These are phyloP conservation scores for Vicia villosa DNA, from an alignment of 306 rosid genomes.

Conservation along the genomic window DNA sequence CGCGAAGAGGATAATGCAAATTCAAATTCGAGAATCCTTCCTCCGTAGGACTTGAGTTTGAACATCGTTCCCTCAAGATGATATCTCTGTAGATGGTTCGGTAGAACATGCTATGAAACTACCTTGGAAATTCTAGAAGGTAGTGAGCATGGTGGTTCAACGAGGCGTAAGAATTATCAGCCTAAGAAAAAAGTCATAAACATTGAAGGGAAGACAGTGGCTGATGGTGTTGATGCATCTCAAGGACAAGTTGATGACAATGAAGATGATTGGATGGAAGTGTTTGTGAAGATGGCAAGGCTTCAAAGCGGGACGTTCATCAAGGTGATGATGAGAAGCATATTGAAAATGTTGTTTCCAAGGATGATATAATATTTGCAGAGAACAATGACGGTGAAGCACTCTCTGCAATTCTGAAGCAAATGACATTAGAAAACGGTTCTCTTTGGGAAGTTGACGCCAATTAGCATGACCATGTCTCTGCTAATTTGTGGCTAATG, in stretches of 20 bases:
- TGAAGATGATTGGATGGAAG: conserved; percentile 66
- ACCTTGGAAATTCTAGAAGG: conserved; percentile 49
- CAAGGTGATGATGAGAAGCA: conserved; percentile 38
- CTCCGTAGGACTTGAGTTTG: conserved; percentile 73
- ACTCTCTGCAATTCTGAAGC: conserved; percentile 51
- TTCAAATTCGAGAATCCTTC: conserved; percentile 68
- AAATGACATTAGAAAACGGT: conserved; percentile 59
- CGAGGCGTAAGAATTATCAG: conserved; percentile 50
- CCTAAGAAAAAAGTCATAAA: conserved; percentile 67
- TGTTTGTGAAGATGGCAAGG: conserved; percentile 40
- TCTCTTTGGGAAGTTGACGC: conserved; percentile 39
- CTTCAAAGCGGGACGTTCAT: conserved; percentile 44
- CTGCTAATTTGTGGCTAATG: too few species aligned
- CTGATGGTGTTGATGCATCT: conserved; percentile 81
- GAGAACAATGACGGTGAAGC: conserved; percentile 47
- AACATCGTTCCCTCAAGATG: conserved; percentile 57
- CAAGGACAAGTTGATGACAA: conserved; percentile 63
- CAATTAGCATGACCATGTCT: too few species aligned
- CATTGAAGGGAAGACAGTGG: conserved; percentile 79
- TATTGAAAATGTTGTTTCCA: conserved; percentile 38
- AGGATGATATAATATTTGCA: conserved; percentile 37
- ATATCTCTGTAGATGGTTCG: conserved; percentile 43
- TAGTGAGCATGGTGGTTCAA: conserved; percentile 31
- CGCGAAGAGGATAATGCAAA: conserved; percentile 48
- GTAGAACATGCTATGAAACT: conserved; percentile 41